Conservation (phyloP, 768 basidiomycete genomes). For the Lenzites betulinus region DNA sequence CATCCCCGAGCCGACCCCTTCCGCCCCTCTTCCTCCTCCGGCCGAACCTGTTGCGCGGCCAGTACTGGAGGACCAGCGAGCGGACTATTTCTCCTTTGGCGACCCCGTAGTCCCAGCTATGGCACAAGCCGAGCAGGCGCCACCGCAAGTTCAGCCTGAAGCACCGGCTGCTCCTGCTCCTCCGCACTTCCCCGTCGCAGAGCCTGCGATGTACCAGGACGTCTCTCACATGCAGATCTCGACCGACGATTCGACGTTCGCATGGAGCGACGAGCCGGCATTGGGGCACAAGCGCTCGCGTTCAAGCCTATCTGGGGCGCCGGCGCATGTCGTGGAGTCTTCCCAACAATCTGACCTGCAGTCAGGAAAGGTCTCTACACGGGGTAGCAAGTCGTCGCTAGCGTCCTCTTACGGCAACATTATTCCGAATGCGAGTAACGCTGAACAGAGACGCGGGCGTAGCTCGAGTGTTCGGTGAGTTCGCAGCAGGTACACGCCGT, state of each 20-base stretch:
- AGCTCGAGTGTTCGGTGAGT: slow-evolving; percentile 32
- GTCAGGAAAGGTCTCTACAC: slow-evolving; percentile 21
- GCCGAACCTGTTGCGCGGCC: slow-evolving; percentile 3
- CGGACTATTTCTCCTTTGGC: slow-evolving; percentile 28
- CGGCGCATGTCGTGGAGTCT: neutral
- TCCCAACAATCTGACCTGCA: slow-evolving; percentile 1
- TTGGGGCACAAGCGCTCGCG: slow-evolving; percentile 15
- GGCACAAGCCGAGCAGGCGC: neutral
- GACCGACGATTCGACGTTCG: slow-evolving; percentile 24
- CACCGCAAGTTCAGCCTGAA: slow-evolving; percentile 4
- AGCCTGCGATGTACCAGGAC: slow-evolving; percentile 10
- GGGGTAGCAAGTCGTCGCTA: slow-evolving; percentile 27
- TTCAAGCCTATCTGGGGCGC: slow-evolving; percentile 15
- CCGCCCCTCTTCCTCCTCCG: neutral
- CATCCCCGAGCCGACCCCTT: neutral
- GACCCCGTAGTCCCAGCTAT: slow-evolving; percentile 23
- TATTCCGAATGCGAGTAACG: slow-evolving; percentile 5
- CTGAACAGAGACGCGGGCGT: slow-evolving; percentile 26
- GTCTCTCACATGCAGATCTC: slow-evolving; percentile 25
- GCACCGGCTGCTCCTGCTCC: slow-evolving; percentile 19
- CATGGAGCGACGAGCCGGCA: slow-evolving; percentile 26
- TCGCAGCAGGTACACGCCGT: neutral
- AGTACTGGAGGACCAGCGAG: slow-evolving; percentile 13
- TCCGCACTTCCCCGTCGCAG: slow-evolving; percentile 23
- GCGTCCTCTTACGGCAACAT: slow-evolving; percentile 32